Evolutionary conservation across 2,329 filamentous ascomycete genomes (phyloP), one percentile per base, ranked within the genome.

Genomic region (Ophiocordyceps polyrhachis-furcata): DNA sequence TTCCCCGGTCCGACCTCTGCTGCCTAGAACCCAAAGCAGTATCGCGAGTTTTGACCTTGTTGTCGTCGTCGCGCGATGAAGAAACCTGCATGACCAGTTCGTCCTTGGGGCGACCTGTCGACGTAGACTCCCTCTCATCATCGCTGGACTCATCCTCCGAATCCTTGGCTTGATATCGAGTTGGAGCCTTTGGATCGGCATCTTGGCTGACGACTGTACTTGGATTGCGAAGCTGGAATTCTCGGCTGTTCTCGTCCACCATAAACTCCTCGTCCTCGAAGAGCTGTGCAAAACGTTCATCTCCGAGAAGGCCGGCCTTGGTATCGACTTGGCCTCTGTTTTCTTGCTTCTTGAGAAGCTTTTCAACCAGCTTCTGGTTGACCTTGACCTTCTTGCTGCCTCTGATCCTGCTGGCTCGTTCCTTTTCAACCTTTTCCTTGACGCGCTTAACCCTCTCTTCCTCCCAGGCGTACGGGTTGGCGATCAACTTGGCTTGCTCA

Each of bases 331-430:
- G 66, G 31, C 68, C 69, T 54, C 74, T 69, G 57, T 70, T 74
- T 54, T 77, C 76, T 55, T 76, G 74, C 50, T 72, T 73, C 57
- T 76, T 74, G 67, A 76, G 77, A 51, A 75, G 74, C 59, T 83
- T 86, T 57, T 89, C 81, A 48, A 83, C 83, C 50, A 83, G 62
- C 51, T 74, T 81, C 56, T 87, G 78, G 61, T 98, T 98, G 66
- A 98, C 87, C 71, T 95, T 96, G 68, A 93, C 82, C 71, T 94
- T 95, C 69, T 94, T 95, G 63, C 80, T 86, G 51, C 89, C 88
- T 53, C 91, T 77, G 56, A 98, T 96, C 52, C 91, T 76, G 59
- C 81, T 93, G 56, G 91, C 85, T n/a, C 91, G 79, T 64, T 96
- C 88, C 66, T 95, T 94, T 57, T 94, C 86, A 50, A 98, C 86